Percentiles rank a stretch among this genome's conserved stretches.
Evolutionary conservation across 306 rosid genomes (phyloP).

Genomic region (Gynostemma pentaphyllum): DNA sequence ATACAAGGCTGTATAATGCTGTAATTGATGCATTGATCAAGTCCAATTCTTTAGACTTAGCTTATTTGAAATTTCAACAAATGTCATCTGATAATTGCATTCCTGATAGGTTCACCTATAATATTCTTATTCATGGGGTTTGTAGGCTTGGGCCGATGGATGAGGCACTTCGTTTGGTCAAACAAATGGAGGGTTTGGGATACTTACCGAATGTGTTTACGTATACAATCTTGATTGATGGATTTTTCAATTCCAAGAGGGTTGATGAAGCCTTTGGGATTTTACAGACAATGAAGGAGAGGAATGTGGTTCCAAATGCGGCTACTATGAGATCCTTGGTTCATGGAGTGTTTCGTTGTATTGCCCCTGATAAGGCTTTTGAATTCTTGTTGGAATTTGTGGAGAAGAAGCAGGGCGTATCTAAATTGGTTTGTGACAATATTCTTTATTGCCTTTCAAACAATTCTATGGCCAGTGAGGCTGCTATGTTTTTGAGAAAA

Average conservation of each 20-base stretch:
- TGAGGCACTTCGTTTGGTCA: constrained; percentile 69
- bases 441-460: constrained; percentile 47
- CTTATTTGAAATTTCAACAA: constrained; percentile 72
- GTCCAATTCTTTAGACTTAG: constrained; percentile 72
- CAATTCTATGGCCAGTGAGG: constrained; percentile 48
- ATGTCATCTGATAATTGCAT: constrained; percentile 52
- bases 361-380: constrained; percentile 44
- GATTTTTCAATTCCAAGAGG: constrained; percentile 65
- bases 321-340: constrained; percentile 69
- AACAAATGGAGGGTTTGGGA: constrained; percentile 63
- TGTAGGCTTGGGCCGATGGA: constrained; percentile 67
- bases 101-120: constrained; percentile 76
- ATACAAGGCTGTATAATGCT: constrained; percentile 67
- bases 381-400: constrained; percentile 39
- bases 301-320: constrained; percentile 45
- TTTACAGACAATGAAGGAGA: constrained; percentile 58
- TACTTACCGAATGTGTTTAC: constrained; percentile 64
- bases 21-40: constrained; percentile 77
- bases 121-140: constrained; percentile 71
- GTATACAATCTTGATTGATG: constrained; percentile 62
- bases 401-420: constrained; percentile 24
- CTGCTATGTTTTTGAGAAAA: constrained; percentile 31
- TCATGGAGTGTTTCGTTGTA: constrained; percentile 64
- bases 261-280: constrained; percentile 57
- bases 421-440: constrained; percentile 52